These are phyloP conservation scores for Syzygium oleosum DNA, from an alignment of 345 rosid genomes.

Conservation along the genomic window DNA sequence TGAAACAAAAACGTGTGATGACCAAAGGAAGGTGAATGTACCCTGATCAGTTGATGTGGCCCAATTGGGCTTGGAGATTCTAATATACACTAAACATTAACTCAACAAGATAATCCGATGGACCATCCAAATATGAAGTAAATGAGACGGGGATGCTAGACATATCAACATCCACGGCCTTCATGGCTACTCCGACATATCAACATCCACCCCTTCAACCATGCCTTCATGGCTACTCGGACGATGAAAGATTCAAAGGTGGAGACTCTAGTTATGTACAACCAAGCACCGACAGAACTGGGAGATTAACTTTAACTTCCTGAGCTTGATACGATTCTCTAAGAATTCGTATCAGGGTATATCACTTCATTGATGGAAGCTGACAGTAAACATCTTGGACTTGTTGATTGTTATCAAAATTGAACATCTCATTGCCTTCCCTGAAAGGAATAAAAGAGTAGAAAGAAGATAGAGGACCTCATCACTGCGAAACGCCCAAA, in stretches of 20 bases:
- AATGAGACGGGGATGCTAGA: neutral
- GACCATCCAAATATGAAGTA: neutral
- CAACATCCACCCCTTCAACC: neutral
- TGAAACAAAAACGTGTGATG: neutral
- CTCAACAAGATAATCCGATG: neutral
- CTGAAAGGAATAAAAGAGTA: neutral
- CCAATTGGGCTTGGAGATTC: neutral
- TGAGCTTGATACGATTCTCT: no score
- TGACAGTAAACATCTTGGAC: neutral
- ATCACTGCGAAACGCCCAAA: neutral
- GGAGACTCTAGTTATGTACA: neutral
- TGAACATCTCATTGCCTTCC: neutral
- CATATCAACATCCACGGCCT: neutral
- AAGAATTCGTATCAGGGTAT: neutral
- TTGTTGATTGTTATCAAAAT: neutral
- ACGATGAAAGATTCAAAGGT: neutral
- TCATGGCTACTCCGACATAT: neutral
- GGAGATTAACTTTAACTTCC: no score
- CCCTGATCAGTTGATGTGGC: neutral
- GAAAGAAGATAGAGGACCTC: neutral
- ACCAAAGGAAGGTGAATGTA: neutral
- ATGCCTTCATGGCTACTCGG: neutral
- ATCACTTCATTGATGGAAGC: neutral
- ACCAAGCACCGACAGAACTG: neutral
- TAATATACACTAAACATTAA: neutral